phyloP scores from a whole-genome alignment of 805 yeast genomes.

The Ogataea pignaliae region DNA sequence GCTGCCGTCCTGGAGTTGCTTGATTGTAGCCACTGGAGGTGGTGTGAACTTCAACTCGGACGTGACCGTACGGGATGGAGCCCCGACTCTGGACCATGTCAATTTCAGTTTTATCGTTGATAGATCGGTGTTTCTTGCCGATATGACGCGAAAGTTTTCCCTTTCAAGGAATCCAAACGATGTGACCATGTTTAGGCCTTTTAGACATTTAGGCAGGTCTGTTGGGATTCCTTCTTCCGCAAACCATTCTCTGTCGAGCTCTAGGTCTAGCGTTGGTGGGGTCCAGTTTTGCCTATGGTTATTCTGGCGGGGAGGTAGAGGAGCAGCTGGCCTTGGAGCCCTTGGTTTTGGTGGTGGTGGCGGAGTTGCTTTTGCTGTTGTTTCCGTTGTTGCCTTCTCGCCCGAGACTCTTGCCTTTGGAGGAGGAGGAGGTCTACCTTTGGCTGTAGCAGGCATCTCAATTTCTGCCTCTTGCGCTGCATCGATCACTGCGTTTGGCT shows the following conservation, averaged over 20 bases:
- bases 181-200: conserved; percentile 32
- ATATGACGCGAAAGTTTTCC: conserved; percentile 30
- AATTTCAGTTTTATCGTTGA: conserved; percentile 33
- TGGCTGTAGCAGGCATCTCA: not conserved
- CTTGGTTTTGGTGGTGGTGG: conserved; percentile 19
- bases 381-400: not conserved
- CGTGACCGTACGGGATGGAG: conserved; percentile 22
- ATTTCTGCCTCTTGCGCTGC: not conserved
- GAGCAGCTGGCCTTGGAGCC: conserved; percentile 3
- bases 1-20: conserved; percentile 31
- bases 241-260: conserved; percentile 45
- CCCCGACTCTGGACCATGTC: conserved; percentile 34
- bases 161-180: conserved; percentile 26
- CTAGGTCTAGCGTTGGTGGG: conserved; percentile 37
- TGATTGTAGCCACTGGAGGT: conserved; percentile 39
- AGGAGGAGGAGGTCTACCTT: conserved; percentile 27
- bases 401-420: conserved; percentile 24
- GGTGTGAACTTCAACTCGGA: conserved; percentile 33
- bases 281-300: conserved; percentile 21
- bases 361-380: conserved; percentile 16
- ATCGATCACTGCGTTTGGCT: conserved; percentile 2
- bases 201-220: conserved; percentile 35
- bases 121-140: conserved; percentile 39
- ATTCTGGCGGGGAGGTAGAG: not conserved
- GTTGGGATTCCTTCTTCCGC: conserved; percentile 24